Evolutionary conservation across 768 basidiomycete species (phyloP).

Genomic region (Trametes cinnabarina): DNA sequence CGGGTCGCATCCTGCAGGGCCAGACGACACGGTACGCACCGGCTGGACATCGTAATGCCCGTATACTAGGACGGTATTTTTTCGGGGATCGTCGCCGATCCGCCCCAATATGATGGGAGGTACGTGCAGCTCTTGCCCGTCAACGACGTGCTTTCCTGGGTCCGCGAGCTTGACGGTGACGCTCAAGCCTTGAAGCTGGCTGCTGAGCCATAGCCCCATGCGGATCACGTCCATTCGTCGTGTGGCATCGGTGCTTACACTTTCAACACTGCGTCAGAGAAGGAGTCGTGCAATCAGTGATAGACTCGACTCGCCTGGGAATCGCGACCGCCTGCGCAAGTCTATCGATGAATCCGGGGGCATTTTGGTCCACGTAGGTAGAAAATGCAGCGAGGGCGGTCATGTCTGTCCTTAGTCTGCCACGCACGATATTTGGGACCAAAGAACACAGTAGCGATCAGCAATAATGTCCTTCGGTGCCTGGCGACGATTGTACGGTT

Average conservation of each 20-base stretch:
- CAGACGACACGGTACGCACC: slow-evolving; percentile 38
- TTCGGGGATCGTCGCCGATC: slow-evolving; percentile 78
- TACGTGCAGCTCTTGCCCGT: slow-evolving; percentile 68
- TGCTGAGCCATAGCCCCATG: slow-evolving; percentile 84
- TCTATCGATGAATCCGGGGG: slow-evolving; percentile 71
- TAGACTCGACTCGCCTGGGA: slow-evolving; percentile 50
- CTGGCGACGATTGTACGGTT: too few species aligned
- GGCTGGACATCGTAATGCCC: slow-evolving; percentile 97
- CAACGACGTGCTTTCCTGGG: slow-evolving; percentile 73
- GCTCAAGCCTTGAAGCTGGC: slow-evolving; percentile 71
- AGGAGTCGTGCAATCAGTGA: not conserved
- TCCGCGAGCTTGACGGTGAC: slow-evolving; percentile 72
- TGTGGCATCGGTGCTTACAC: slow-evolving; percentile 68
- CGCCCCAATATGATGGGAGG: slow-evolving; percentile 83
- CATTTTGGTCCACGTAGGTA: slow-evolving; percentile 74
- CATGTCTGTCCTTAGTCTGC: too few species aligned
- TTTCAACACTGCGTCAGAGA: slow-evolving; percentile 18
- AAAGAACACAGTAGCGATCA: too few species aligned
- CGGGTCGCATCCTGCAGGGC: too few species aligned
- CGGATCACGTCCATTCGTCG: slow-evolving; percentile 74
- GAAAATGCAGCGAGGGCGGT: too few species aligned
- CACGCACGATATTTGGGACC: too few species aligned
- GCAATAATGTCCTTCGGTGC: too few species aligned
- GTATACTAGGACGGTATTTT: slow-evolving; percentile 93
- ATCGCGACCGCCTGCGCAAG: slow-evolving; percentile 82